A percentile compares a stretch with the other conserved stretches of the same genome.
Evolutionary conservation across 306 rosid genomes (phyloP).

Genomic region (Rosa lucieae): DNA sequence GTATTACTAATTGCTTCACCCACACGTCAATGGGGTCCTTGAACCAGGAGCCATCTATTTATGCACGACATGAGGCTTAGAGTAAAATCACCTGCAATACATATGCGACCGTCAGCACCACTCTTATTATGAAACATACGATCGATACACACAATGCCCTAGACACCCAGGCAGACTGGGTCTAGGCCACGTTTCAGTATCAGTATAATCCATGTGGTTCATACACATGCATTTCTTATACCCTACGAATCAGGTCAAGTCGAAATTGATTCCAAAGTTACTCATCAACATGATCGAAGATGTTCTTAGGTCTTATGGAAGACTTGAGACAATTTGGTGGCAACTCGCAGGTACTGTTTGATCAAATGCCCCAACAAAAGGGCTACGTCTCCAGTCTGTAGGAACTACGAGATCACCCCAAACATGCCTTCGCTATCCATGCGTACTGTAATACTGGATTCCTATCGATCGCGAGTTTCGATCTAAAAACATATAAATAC

Average conservation of each 20-base stretch:
- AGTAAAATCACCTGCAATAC: neutral
- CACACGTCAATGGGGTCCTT: neutral
- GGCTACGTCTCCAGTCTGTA: neutral
- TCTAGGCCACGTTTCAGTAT: neutral
- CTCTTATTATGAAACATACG: neutral
- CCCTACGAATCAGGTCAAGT: neutral
- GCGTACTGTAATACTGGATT: no score
- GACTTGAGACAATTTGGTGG: neutral
- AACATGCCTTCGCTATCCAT: neutral
- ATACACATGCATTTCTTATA: neutral
- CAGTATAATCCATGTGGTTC: neutral
- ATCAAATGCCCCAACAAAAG: neutral
- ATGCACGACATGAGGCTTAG: neutral
- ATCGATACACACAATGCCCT: neutral
- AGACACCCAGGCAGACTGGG: neutral
- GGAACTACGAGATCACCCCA: neutral
- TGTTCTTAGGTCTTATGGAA: neutral
- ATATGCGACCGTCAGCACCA: constrained; percentile 1
- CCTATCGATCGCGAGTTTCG: no score
- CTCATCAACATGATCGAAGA: neutral
- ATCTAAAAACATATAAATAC: no score
- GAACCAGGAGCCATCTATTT: neutral
- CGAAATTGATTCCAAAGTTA: neutral
- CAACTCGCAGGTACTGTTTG: neutral
- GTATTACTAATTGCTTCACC: neutral